phyloP scores from a whole-genome alignment of 805 yeast genomes.

The Ogataea parapolymorpha region DNA sequence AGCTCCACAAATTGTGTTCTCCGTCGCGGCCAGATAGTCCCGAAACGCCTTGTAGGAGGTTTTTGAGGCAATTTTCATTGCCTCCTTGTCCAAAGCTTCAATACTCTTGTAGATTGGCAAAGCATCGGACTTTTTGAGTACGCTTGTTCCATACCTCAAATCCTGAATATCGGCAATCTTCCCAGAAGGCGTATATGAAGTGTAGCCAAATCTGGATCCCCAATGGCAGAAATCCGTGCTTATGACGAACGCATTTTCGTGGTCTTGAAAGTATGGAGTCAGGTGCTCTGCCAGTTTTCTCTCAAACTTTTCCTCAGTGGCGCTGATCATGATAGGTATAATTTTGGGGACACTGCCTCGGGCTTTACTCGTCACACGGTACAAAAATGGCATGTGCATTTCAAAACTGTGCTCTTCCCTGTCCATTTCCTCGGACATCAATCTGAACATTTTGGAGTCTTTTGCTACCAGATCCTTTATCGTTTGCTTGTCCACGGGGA shows the following conservation, averaged over 20 bases:
- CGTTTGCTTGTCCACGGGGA: slow-evolving; percentile 59
- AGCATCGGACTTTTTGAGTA: slow-evolving; percentile 4
- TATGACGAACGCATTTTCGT: slow-evolving; percentile 64
- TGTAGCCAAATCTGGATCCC: slow-evolving; percentile 68
- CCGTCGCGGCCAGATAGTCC: slow-evolving; percentile 63
- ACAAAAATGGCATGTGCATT: slow-evolving; percentile 84
- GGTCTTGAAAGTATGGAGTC: slow-evolving; percentile 50
- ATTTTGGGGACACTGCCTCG: slow-evolving; percentile 39
- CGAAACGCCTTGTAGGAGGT: slow-evolving; percentile 63
- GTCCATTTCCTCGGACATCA: slow-evolving; percentile 61
- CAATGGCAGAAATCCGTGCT: slow-evolving; percentile 96
- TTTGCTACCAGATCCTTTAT: slow-evolving; percentile 34
- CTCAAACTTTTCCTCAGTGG: slow-evolving; percentile 45
- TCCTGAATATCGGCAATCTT: slow-evolving; percentile 18
- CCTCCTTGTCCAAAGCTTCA: slow-evolving; percentile 65
- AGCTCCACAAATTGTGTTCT: slow-evolving; percentile 92
- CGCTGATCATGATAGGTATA: slow-evolving; percentile 80
- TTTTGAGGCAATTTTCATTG: slow-evolving; percentile 56
- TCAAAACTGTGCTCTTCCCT: slow-evolving; percentile 90
- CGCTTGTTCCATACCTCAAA: slow-evolving; percentile 8
- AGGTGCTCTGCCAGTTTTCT: slow-evolving; percentile 45
- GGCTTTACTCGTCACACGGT: slow-evolving; percentile 41
- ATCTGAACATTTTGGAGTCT: slow-evolving; percentile 42
- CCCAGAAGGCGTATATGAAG: slow-evolving; percentile 43
- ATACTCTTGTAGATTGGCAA: slow-evolving; percentile 69